phyloP scores from a whole-genome alignment of 108 stramenopile species.

The Skeletonema tropicum region DNA sequence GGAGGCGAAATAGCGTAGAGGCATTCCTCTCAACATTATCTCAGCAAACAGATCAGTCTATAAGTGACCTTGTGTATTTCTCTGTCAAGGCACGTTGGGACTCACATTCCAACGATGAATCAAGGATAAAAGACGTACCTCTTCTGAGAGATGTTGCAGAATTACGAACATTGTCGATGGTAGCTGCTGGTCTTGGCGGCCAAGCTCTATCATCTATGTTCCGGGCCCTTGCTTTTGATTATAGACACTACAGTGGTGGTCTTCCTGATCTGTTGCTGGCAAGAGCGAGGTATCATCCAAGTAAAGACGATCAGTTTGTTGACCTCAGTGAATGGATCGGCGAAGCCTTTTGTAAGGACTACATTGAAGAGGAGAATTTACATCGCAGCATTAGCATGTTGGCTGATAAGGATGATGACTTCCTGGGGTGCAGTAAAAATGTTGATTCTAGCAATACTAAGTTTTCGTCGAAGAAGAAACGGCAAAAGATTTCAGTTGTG shows the following conservation, averaged over 20 bases:
- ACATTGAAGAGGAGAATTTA: slow-evolving; percentile 30
- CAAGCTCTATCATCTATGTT: slow-evolving; percentile 65
- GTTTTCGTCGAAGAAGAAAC: slow-evolving; percentile 9
- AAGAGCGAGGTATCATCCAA: slow-evolving; percentile 43
- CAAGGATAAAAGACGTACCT: slow-evolving; percentile 44
- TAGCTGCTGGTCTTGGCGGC: slow-evolving; percentile 80
- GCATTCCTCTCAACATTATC: slow-evolving; percentile 54
- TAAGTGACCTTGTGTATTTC: slow-evolving; percentile 61
- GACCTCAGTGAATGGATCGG: slow-evolving; percentile 84
- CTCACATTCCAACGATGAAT: slow-evolving; percentile 16
- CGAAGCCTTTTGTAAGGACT: slow-evolving; percentile 58
- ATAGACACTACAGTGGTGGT: slow-evolving; percentile 84
- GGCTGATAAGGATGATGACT: slow-evolving; percentile 75
- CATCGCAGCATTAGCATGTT: slow-evolving; percentile 36
- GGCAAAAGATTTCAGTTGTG: background rate
- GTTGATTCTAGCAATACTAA: slow-evolving; percentile 57
- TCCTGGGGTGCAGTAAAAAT: slow-evolving; percentile 74
- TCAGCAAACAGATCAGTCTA: slow-evolving; percentile 30
- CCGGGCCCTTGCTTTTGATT: slow-evolving; percentile 75
- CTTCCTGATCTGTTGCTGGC: slow-evolving; percentile 73
- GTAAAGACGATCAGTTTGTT: slow-evolving; percentile 38
- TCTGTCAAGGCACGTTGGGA: slow-evolving; percentile 51
- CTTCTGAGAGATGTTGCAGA: slow-evolving; percentile 62
- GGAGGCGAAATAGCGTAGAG: slow-evolving; percentile 53
- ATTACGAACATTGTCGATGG: slow-evolving; percentile 64